A percentile compares a stretch with the other conserved stretches of the same genome.
Evolutionary conservation across 257 asterid genomes (phyloP).

Genomic region (Leonotis leonurus): DNA sequence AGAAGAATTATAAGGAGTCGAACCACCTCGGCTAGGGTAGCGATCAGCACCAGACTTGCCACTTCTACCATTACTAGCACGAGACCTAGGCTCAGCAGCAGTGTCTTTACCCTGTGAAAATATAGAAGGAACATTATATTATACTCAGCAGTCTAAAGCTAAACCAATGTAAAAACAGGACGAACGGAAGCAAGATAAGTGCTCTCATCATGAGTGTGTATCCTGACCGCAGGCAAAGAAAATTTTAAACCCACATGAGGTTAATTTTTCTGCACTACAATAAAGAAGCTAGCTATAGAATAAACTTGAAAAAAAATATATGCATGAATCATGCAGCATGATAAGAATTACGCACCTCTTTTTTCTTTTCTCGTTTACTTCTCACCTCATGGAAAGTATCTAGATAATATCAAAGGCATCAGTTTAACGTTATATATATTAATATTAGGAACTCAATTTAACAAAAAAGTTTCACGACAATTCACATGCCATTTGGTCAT

Average conservation of each 20-base stretch:
- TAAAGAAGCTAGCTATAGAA: too few relatives aligned
- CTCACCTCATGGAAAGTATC: conserved; percentile 79
- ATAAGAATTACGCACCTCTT: conserved; percentile 59
- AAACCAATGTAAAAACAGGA: conserved; percentile 1
- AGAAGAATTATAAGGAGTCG: conserved; percentile 38
- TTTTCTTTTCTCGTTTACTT: conserved; percentile 92
- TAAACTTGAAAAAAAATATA: too few relatives aligned
- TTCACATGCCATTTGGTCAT: neutral
- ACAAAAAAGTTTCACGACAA: neutral
- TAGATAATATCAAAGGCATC: conserved; percentile 30
- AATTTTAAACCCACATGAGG: neutral
- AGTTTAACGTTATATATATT: conserved; percentile 18
- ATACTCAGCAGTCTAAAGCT: neutral
- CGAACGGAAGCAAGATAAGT: neutral
- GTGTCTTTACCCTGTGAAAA: conserved; percentile 65
- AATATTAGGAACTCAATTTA: neutral
- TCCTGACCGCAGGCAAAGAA: neutral
- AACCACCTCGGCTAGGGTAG: conserved; percentile 49
- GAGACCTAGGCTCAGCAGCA: conserved; percentile 63
- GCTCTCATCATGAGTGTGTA: neutral
- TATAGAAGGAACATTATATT: conserved; percentile 9
- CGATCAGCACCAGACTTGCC: conserved; percentile 59
- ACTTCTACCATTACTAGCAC: conserved; percentile 52
- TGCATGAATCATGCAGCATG: too few relatives aligned
- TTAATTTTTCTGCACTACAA: too few relatives aligned